Percentiles rank a stretch among this genome's conserved stretches.
phyloP scores from a whole-genome alignment of 441 rosid species.

The Arabidopsis lyrata region DNA sequence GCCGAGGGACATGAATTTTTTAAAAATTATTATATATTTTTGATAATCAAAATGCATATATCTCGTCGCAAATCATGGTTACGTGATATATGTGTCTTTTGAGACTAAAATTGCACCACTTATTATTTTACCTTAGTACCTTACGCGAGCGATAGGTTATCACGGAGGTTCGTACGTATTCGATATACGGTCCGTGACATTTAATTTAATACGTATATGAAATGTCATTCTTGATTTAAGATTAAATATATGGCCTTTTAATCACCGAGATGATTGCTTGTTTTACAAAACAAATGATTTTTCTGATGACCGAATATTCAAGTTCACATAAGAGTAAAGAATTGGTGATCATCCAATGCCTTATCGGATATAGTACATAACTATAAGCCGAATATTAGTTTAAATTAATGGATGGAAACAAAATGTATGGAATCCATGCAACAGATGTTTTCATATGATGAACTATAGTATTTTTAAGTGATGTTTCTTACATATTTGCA shows the following conservation, averaged over 20 bases:
- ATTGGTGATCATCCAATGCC: conserved; percentile 30
- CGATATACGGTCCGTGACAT: conserved; percentile 31
- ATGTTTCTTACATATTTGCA: conserved; percentile 6
- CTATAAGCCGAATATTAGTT: neutral
- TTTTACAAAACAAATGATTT: conserved; percentile 4
- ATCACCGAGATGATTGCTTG: conserved; percentile 31
- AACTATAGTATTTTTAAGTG: neutral
- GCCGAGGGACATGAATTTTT: conserved; percentile 23
- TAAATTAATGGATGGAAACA: conserved; percentile 10
- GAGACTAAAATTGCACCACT: conserved; percentile 10
- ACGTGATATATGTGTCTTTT: conserved; percentile 27
- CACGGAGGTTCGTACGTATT: conserved; percentile 41
- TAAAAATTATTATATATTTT: neutral
- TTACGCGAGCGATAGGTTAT: conserved; percentile 40
- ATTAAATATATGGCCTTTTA: neutral
- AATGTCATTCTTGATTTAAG: conserved; percentile 19
- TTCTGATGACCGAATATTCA: conserved; percentile 18
- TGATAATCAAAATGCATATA: conserved; percentile 10
- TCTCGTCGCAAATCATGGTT: conserved; percentile 47
- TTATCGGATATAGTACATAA: conserved; percentile 22
- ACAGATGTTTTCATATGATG: conserved; percentile 1
- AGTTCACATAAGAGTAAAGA: neutral
- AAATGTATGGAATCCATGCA: conserved; percentile 16
- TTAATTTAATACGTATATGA: neutral
- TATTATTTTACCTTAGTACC: conserved; percentile 3